Evolutionary conservation across 179 eudicot species (phyloP).

Genomic region (Beta macrorhiza): DNA sequence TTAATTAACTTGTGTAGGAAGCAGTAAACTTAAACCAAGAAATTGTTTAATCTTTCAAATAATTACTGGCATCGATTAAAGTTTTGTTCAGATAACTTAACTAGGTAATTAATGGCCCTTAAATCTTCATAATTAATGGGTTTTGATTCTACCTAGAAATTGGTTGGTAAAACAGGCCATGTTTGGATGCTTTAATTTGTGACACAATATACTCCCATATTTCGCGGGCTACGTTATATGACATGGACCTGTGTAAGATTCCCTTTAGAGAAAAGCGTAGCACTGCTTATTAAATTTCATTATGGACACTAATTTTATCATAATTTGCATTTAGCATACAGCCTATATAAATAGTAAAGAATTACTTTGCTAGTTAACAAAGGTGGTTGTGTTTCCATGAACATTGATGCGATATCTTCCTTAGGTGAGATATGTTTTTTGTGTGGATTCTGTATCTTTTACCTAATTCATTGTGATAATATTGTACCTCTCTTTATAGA

Average conservation of each 20-base stretch:
- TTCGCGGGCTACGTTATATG: conserved; percentile 12
- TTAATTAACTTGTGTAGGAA: no score
- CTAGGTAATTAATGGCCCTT: conserved; percentile 15
- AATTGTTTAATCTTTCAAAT: no score
- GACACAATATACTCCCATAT: conserved; percentile 21
- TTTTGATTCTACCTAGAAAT: conserved; percentile 15
- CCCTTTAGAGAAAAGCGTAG: no score
- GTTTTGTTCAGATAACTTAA: neutral
- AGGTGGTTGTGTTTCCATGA: conserved; percentile 1
- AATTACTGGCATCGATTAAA: no score
- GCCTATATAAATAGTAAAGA: neutral
- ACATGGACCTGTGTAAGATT: neutral
- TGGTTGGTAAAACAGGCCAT: conserved; percentile 1
- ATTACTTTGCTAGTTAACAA: conserved; percentile 1
- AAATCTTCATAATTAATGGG: neutral
- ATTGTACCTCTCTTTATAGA: neutral
- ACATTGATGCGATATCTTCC: neutral
- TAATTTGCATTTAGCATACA: conserved; percentile 18
- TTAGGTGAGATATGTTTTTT: neutral
- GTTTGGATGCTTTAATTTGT: conserved; percentile 6
- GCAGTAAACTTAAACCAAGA: no score
- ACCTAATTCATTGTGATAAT: neutral
- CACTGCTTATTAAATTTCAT: conserved; percentile 11
- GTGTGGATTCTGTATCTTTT: neutral
- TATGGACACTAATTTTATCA: conserved; percentile 1